A percentile compares a stretch with the other conserved stretches of the same genome.
These are phyloP conservation scores for Mollisiaceae sp. DNA, from an alignment of 2,329 filamentous ascomycete species.

Conservation along the genomic window DNA sequence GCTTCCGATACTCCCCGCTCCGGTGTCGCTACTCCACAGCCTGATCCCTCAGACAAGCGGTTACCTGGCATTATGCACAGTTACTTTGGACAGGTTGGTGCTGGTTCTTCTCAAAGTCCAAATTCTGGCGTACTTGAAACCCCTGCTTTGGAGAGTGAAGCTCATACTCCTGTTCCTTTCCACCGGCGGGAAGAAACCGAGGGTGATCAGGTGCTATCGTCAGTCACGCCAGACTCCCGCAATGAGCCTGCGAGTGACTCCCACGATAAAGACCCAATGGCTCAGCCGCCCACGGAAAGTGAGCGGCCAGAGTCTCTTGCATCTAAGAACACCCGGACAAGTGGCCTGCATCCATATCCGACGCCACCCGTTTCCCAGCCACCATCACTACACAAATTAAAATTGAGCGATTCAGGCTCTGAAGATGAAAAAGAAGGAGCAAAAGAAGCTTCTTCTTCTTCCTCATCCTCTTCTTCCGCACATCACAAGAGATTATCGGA, in stretches of 20 bases:
- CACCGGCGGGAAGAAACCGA: slow-evolving; percentile 31
- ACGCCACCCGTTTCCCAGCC: slow-evolving; percentile 61
- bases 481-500: slow-evolving; percentile 53
- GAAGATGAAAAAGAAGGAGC: slow-evolving; percentile 46
- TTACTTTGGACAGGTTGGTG: slow-evolving; percentile 99
- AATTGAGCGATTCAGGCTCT: slow-evolving; percentile 47
- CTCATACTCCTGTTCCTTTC: slow-evolving; percentile 31
- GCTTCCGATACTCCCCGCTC: slow-evolving; percentile 88
- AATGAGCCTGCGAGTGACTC: slow-evolving; percentile 34
- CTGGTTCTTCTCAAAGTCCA: slow-evolving; percentile 64
- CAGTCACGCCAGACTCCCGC: slow-evolving; percentile 36
- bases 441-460: slow-evolving; percentile 42
- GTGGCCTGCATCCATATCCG: slow-evolving; percentile 53
- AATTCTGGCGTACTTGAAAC: slow-evolving; percentile 41
- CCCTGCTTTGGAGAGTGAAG: slow-evolving; percentile 33
- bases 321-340: slow-evolving; percentile 31
- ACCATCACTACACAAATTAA: slow-evolving; percentile 51
- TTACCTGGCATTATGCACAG: slow-evolving; percentile 92
- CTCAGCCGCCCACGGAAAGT: slow-evolving; percentile 31
- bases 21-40: slow-evolving; percentile 89
- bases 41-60: slow-evolving; percentile 92
- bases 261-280: slow-evolving; percentile 33
- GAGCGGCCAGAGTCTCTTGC: slow-evolving; percentile 35
- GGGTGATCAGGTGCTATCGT: slow-evolving; percentile 33
- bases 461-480: slow-evolving; percentile 38